phyloP scores from a whole-genome alignment of 1,139 yeast species.

The Kodamaea alishanica region DNA sequence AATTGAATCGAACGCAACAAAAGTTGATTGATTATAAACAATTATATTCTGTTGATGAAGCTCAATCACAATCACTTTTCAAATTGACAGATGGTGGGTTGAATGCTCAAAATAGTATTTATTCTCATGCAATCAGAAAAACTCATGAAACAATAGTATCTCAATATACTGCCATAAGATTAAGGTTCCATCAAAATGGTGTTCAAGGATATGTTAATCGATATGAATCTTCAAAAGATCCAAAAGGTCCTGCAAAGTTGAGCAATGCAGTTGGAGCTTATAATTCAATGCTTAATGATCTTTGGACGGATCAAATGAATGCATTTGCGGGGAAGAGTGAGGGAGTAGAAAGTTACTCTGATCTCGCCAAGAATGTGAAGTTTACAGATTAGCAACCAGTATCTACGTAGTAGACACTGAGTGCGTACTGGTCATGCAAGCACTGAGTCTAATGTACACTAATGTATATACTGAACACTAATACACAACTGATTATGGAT shows the following conservation, averaged over 20 bases:
- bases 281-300: no score
- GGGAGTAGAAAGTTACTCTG: neutral
- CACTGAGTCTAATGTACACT: no score
- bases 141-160: slow-evolving; percentile 38
- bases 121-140: slow-evolving; percentile 23
- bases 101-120: slow-evolving; percentile 3
- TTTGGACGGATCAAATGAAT: neutral
- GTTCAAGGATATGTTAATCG: slow-evolving; percentile 14
- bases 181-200: slow-evolving; percentile 27
- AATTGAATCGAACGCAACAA: slow-evolving; percentile 32
- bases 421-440: no score
- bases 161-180: slow-evolving; percentile 38
- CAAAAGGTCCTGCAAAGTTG: neutral
- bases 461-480: no score
- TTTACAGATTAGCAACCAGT: no score
- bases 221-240: slow-evolving; percentile 1
- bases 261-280: neutral
- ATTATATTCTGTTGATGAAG: slow-evolving; percentile 16
- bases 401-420: no score
- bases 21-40: slow-evolving; percentile 36
- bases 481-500: no score
- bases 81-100: slow-evolving; percentile 1
- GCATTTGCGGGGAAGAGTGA: neutral
- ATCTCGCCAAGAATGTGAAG: no score
- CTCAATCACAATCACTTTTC: slow-evolving; percentile 2